A percentile compares a stretch with the other conserved stretches of the same genome.
Conservation (phyloP, 1,284 basidiomycete genomes). For the Ceratobasidium sp. region DNA sequence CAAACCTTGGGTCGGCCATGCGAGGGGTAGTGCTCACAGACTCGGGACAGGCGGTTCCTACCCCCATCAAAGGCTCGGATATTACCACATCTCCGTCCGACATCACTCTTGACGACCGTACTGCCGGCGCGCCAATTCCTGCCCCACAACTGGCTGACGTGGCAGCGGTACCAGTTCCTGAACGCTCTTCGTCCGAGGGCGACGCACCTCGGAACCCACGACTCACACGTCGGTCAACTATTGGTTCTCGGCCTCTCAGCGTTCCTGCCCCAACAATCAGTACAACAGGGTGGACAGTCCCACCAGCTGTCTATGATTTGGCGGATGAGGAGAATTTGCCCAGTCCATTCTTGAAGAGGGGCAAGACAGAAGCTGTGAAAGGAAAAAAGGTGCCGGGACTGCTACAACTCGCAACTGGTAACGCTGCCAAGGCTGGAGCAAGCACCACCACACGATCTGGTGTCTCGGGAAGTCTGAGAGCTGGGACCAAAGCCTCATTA, state of each 20-base stretch:
- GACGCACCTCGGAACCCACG: slow-evolving; percentile 31
- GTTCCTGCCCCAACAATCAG: slow-evolving; percentile 27
- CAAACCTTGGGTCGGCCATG: slow-evolving; percentile 69
- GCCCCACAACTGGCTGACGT: slow-evolving; percentile 15
- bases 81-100: slow-evolving; percentile 66
- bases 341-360: slow-evolving; percentile 73
- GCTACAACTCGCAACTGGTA: slow-evolving; percentile 26
- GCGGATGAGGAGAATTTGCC: slow-evolving; percentile 83
- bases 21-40: slow-evolving; percentile 78
- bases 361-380: slow-evolving; percentile 11
- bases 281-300: slow-evolving; percentile 42
- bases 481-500: slow-evolving; percentile 15
- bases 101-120: slow-evolving; percentile 65
- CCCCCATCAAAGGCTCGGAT: slow-evolving; percentile 64
- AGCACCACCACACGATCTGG: neutral
- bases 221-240: slow-evolving; percentile 39
- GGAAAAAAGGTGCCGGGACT: slow-evolving; percentile 23
- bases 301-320: slow-evolving; percentile 63
- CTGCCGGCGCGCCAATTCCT: slow-evolving; percentile 1
- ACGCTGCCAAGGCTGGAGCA: slow-evolving; percentile 28
- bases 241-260: slow-evolving; percentile 41
- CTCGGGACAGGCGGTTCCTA: slow-evolving; percentile 71
- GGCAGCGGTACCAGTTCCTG: slow-evolving; percentile 49
- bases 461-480: neutral
- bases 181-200: slow-evolving; percentile 43